phyloP scores from a whole-genome alignment of 1,284 basidiomycete genomes.

The Stygiomarasmius scandens region DNA sequence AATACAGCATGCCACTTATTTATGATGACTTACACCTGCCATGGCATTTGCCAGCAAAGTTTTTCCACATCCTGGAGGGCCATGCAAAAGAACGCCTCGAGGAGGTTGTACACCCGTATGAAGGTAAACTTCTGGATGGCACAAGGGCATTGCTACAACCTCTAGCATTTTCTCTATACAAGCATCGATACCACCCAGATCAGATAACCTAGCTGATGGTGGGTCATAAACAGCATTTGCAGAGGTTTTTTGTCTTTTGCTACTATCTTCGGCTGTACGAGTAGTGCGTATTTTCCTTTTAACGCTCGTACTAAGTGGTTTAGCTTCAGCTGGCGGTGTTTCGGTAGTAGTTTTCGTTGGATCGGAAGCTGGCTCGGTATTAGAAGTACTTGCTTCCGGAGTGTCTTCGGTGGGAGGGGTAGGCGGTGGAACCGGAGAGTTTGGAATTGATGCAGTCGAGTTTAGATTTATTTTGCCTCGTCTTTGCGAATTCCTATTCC shows the following conservation, averaged over 20 bases:
- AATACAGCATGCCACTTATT: not conserved
- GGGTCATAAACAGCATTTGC: conserved; percentile 47
- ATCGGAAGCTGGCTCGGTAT: not conserved
- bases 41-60: conserved; percentile 91
- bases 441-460: conserved; percentile 32
- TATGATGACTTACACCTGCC: conserved; percentile 73
- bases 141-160: conserved; percentile 92
- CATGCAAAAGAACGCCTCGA: conserved; percentile 92
- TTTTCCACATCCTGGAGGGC: conserved; percentile 97
- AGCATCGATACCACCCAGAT: conserved; percentile 85
- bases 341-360: conserved; percentile 1
- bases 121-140: conserved; percentile 94
- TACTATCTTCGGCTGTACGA: conserved; percentile 50
- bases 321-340: conserved; percentile 13
- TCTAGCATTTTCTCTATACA: conserved; percentile 95
- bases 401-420: conserved; percentile 30
- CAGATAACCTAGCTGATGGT: conserved; percentile 73
- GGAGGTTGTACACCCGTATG: conserved; percentile 94
- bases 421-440: conserved; percentile 19
- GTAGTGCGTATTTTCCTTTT: conserved; percentile 65
- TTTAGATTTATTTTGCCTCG: conserved; percentile 70
- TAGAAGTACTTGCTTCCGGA: conserved; percentile 15
- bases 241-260: conserved; percentile 55
- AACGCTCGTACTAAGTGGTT: conserved; percentile 27
- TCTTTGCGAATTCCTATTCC: conserved; percentile 59